Percentiles rank a stretch among this genome's conserved stretches.
These are phyloP conservation scores for Yamadazyma triangularis DNA, from an alignment of 1,139 yeast species.

Conservation along the genomic window DNA sequence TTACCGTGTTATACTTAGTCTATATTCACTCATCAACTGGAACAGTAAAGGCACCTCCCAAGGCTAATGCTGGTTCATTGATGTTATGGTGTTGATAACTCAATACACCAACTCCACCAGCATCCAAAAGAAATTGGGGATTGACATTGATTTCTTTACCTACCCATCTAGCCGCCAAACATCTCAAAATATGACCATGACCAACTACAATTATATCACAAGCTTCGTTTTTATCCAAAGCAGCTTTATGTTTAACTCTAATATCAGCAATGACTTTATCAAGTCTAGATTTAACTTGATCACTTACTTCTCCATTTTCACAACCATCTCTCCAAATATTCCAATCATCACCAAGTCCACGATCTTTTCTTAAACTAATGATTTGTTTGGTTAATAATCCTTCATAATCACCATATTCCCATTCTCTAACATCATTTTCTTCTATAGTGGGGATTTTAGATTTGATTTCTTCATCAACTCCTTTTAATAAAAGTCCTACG, in stretches of 20 bases:
- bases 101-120: slow-evolving; percentile 92
- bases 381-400: slow-evolving; percentile 72
- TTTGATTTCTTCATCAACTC: slow-evolving; percentile 44
- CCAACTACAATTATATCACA: slow-evolving; percentile 82
- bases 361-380: slow-evolving; percentile 47
- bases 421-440: slow-evolving; percentile 76
- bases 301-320: slow-evolving; percentile 75
- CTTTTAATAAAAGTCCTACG: slow-evolving; percentile 49
- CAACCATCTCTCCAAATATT: slow-evolving; percentile 90
- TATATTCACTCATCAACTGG: slow-evolving; percentile 62
- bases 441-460: slow-evolving; percentile 42
- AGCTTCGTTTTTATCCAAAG: slow-evolving; percentile 47
- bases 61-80: slow-evolving; percentile 78
- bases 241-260: slow-evolving; percentile 56
- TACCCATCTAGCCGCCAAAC: slow-evolving; percentile 88
- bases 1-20: slow-evolving; percentile 34
- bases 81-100: slow-evolving; percentile 83
- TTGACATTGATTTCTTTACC: slow-evolving; percentile 52
- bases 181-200: slow-evolving; percentile 89
- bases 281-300: slow-evolving; percentile 62
- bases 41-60: slow-evolving; percentile 76
- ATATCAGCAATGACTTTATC: slow-evolving; percentile 66
- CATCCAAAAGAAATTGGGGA: slow-evolving; percentile 82
- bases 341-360: slow-evolving; percentile 69
- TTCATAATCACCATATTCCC: slow-evolving; percentile 97